Percentiles rank a stretch among this genome's conserved stretches.
Conservation (phyloP, 768 basidiomycete genomes). For the Mycena floridula region DNA sequence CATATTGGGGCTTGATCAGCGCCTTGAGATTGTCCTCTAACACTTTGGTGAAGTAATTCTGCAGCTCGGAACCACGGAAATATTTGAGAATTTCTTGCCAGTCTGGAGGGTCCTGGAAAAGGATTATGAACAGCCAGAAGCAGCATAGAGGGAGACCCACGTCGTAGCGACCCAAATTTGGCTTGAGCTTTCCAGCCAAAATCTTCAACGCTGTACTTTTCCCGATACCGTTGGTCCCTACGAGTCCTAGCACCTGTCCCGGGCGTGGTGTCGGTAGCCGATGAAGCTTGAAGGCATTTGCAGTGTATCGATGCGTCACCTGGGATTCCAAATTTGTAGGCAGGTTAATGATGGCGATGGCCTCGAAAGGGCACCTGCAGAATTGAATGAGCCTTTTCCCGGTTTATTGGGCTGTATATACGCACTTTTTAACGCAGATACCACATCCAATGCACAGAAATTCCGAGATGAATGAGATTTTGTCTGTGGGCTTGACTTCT, state of each 20-base stretch:
- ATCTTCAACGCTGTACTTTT: conserved; percentile 98
- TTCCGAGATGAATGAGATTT: conserved; percentile 98
- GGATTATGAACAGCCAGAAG: conserved; percentile 3
- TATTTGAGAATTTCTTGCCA: conserved; percentile 99
- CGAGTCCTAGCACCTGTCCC: conserved; percentile 96
- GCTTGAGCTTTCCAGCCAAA: conserved; percentile 94
- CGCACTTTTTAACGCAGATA: conserved; percentile 99
- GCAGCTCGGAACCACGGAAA: conserved; percentile 97
- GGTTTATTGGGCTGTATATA: too few species aligned
- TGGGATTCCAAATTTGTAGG: conserved; percentile 94
- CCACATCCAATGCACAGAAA: conserved; percentile 99
- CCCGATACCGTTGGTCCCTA: conserved; percentile 99
- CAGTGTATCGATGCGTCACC: conserved; percentile 97
- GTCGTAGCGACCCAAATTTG: conserved; percentile 95
- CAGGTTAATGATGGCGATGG: conserved; percentile 97
- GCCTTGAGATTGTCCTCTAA: conserved; percentile 98
- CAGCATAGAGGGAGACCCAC: conserved; percentile 36
- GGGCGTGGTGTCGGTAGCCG: conserved; percentile 95
- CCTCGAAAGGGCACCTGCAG: conserved; percentile 94
- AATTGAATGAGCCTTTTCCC: background rate
- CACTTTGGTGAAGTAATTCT: conserved; percentile 99
- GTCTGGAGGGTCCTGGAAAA: conserved; percentile 84
- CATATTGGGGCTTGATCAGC: conserved; percentile 99
- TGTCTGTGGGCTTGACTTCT: conserved; percentile 92
- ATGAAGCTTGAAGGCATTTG: conserved; percentile 98